These are phyloP conservation scores for Neofusicoccum cordaticola DNA, from an alignment of 2,329 filamentous ascomycete genomes.

Conservation along the genomic window DNA sequence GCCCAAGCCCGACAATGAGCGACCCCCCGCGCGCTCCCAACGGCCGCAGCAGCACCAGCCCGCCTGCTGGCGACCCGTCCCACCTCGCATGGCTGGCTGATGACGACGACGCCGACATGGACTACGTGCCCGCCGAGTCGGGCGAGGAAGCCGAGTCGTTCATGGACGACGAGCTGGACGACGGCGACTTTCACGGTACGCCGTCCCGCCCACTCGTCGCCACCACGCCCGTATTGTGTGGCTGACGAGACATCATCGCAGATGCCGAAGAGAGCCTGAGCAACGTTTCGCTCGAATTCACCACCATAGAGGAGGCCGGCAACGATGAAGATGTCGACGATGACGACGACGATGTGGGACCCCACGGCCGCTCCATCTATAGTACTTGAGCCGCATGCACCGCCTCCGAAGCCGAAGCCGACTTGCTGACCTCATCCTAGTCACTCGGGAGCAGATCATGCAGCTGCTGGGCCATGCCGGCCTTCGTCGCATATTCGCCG, in stretches of 20 bases:
- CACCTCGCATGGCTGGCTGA: constrained; percentile 27
- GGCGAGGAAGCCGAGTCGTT: constrained; percentile 38
- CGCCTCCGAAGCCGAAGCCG: constrained; percentile 1
- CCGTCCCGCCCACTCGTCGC: not conserved
- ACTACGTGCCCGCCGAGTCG: constrained; percentile 42
- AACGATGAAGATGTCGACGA: constrained; percentile 24
- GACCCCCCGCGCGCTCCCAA: not conserved
- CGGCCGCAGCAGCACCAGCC: constrained; percentile 1
- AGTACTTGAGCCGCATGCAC: constrained; percentile 19
- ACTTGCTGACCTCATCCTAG: constrained; percentile 26
- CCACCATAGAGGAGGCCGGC: constrained; percentile 25
- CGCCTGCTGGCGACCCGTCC: not conserved
- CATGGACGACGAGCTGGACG: constrained; percentile 38
- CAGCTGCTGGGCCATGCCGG: constrained; percentile 54
- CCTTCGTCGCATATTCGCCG: constrained; percentile 51
- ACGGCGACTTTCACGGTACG: constrained; percentile 36
- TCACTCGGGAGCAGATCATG: constrained; percentile 51
- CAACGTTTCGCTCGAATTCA: constrained; percentile 40
- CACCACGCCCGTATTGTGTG: constrained; percentile 14
- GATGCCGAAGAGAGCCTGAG: constrained; percentile 43
- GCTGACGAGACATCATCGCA: constrained; percentile 21
- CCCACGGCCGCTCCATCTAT: constrained; percentile 20
- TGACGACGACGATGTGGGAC: constrained; percentile 36
- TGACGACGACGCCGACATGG: constrained; percentile 47
- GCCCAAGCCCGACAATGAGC: constrained; percentile 6